These are phyloP conservation scores for Cocos nucifera DNA, from an alignment of 176 grass and related monocot genomes.

Conservation along the genomic window DNA sequence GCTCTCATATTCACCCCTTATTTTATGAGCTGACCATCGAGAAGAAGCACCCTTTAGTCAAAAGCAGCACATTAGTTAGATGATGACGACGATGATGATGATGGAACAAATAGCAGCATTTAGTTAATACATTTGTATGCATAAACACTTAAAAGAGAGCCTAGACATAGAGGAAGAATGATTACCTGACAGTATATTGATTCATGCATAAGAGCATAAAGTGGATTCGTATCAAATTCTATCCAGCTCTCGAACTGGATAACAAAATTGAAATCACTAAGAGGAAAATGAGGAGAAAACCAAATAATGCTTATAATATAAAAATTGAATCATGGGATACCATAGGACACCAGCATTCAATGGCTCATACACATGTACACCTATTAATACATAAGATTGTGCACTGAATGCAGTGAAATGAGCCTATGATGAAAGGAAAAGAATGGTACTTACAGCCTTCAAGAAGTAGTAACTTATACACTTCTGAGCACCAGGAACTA, in stretches of 20 bases:
- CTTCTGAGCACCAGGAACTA: slow-evolving; percentile 61
- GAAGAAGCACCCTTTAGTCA: slow-evolving; percentile 60
- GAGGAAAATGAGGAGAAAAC: no score
- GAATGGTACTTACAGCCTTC: slow-evolving; percentile 55
- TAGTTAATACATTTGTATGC: neutral
- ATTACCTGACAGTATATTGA: slow-evolving; percentile 89
- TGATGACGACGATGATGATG: neutral
- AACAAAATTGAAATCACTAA: neutral
- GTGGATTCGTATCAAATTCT: slow-evolving; percentile 75
- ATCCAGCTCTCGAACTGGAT: slow-evolving; percentile 75
- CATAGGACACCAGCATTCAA: no score
- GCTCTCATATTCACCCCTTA: slow-evolving; percentile 37
- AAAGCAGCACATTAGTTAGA: slow-evolving; percentile 1
- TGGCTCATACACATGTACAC: no score
- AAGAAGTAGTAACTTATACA: slow-evolving; percentile 82
- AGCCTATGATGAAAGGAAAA: neutral
- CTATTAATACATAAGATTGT: no score
- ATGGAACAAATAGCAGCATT: neutral
- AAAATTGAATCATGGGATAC: no score
- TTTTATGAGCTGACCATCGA: slow-evolving; percentile 81
- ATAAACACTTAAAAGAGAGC: neutral
- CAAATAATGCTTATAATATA: no score
- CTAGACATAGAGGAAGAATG: slow-evolving; percentile 8
- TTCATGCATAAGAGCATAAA: slow-evolving; percentile 82
- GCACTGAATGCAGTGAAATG: no score